Conservation (phyloP, 345 rosid species). For the Stellera chamaejasme region DNA sequence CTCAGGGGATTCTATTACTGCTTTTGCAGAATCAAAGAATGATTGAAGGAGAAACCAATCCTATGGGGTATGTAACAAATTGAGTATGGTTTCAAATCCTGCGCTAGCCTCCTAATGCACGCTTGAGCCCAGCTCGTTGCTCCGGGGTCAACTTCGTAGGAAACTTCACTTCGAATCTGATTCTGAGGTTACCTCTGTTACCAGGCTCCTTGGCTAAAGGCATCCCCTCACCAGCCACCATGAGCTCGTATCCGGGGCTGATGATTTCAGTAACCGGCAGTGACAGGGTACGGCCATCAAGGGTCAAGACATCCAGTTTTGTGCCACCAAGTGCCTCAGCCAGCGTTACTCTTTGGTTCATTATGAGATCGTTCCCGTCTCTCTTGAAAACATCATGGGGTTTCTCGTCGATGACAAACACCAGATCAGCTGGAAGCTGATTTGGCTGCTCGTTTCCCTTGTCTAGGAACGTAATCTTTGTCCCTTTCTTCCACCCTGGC, state of each 20-base stretch:
- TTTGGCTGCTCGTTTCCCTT: constrained; percentile 90
- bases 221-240: constrained; percentile 82
- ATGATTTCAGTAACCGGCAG: constrained; percentile 62
- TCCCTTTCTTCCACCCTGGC: constrained; percentile 98
- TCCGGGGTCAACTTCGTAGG: constrained; percentile 60
- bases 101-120: constrained; percentile 48
- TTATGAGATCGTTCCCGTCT: constrained; percentile 73
- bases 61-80: too few species aligned
- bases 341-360: constrained; percentile 45
- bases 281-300: constrained; percentile 56
- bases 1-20: too few species aligned
- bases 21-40: too few species aligned
- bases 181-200: constrained; percentile 60
- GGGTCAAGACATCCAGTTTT: constrained; percentile 39
- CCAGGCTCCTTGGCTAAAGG: constrained; percentile 80
- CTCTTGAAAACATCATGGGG: constrained; percentile 61
- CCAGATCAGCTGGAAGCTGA: constrained; percentile 89
- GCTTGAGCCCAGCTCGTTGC: constrained; percentile 68
- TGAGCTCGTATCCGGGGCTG: constrained; percentile 78
- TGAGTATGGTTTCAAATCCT: too few species aligned
- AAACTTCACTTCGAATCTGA: constrained; percentile 82
- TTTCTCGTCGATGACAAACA: constrained; percentile 81
- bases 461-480: constrained; percentile 86
- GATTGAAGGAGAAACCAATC: too few species aligned
- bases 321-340: constrained; percentile 91